Conservation (phyloP, 192 early-diverging fungal genomes). For the Backusella liffmaniae region DNA sequence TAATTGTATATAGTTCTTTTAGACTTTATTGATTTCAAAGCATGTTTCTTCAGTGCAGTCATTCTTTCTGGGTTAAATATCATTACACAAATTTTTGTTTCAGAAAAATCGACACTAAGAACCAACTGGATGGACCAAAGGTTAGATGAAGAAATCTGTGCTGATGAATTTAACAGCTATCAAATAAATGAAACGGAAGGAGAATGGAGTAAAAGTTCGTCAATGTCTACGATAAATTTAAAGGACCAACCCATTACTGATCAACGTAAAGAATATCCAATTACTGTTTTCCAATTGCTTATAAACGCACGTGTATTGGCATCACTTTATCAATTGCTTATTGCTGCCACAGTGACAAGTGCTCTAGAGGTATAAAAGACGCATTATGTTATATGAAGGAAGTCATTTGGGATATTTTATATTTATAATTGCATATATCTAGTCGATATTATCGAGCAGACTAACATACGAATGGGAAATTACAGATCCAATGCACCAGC, state of each 20-base stretch:
- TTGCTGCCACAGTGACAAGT: background rate
- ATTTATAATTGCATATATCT: background rate
- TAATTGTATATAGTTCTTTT: slow-evolving; percentile 3
- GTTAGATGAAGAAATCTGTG: background rate
- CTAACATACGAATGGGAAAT: background rate
- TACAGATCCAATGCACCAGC: background rate
- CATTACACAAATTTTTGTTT: background rate
- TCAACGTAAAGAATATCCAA: no score
- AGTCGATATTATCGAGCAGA: background rate
- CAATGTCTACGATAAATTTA: slow-evolving; percentile 10
- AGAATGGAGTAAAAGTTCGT: slow-evolving; percentile 9
- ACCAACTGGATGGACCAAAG: background rate
- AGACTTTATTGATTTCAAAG: background rate
- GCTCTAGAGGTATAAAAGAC: slow-evolving; percentile 6
- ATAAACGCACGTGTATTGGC: background rate
- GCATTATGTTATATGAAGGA: background rate
- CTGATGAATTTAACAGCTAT: background rate
- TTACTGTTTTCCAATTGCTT: background rate
- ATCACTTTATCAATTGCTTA: background rate
- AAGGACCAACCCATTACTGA: background rate
- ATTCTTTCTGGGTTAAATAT: background rate
- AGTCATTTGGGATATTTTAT: background rate
- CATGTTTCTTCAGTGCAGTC: background rate
- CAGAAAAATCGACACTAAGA: background rate
- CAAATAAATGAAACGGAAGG: background rate